Evolutionary conservation across 2,329 filamentous ascomycete genomes (phyloP).

Genomic region (Zymoseptoria pseudotritici): DNA sequence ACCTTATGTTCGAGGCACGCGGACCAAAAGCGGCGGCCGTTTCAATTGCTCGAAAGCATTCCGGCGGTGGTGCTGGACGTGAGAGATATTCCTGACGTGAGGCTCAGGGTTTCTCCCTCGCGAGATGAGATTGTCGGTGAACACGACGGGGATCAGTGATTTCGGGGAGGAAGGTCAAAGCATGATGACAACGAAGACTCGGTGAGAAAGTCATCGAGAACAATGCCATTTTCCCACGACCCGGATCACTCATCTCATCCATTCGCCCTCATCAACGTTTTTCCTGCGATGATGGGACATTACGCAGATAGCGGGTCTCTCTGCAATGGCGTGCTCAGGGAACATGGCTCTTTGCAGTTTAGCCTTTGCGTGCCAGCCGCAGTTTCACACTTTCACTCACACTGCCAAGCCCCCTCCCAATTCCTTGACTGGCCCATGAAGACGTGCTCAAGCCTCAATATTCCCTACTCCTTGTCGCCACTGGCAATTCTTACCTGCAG

Average conservation of each 20-base stretch:
- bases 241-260: not conserved
- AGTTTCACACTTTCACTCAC: not conserved
- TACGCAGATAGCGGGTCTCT: not conserved
- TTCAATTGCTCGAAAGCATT: not conserved
- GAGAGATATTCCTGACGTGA: not conserved
- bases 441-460: not conserved
- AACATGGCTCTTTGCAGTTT: not conserved
- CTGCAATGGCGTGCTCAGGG: not conserved
- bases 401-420: not conserved
- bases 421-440: constrained; percentile 2
- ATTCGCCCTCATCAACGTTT: not conserved
- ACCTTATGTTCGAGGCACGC: not conserved
- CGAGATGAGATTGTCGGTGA: not conserved
- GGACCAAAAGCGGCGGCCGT: not conserved
- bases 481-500: not conserved
- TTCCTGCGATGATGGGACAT: not conserved
- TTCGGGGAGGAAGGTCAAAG: not conserved
- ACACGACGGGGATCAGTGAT: too few species aligned
- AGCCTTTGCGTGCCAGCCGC: not conserved
- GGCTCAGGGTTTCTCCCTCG: not conserved
- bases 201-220: not conserved
- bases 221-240: not conserved
- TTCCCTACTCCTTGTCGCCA: not conserved
- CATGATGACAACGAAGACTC: not conserved
- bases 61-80: not conserved